Conservation (phyloP, 2,329 filamentous ascomycete species). For the Trichophyton mentagrophytes region DNA sequence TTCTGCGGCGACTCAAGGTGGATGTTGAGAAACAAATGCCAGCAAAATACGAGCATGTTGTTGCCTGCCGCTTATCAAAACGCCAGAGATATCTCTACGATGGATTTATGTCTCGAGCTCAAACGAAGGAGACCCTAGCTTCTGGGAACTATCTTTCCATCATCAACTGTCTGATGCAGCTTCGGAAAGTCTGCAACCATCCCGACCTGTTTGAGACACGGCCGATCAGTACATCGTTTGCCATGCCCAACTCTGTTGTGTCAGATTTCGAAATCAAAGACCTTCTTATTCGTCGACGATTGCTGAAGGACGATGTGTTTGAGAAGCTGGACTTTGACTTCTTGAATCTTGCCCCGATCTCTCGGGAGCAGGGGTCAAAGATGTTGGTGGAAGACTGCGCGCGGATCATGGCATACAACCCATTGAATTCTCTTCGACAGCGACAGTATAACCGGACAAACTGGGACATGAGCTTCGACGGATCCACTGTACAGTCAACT, state of each 20-base stretch:
- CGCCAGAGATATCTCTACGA: conserved; percentile 92
- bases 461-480: conserved; percentile 50
- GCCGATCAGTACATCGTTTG: conserved; percentile 92
- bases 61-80: conserved; percentile 90
- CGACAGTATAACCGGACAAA: conserved; percentile 47
- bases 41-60: conserved; percentile 91
- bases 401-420: conserved; percentile 56
- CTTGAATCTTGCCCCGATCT: conserved; percentile 63
- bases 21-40: conserved; percentile 99
- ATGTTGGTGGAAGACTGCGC: conserved; percentile 42
- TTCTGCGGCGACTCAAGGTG: conserved; percentile 79
- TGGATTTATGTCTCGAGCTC: conserved; percentile 80
- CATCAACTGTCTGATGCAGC: conserved; percentile 95
- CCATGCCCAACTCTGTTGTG: conserved; percentile 67
- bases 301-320: conserved; percentile 52
- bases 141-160: conserved; percentile 96
- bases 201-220: conserved; percentile 93
- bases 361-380: conserved; percentile 52
- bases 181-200: conserved; percentile 96
- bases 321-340: conserved; percentile 58
- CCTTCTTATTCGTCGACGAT: conserved; percentile 50
- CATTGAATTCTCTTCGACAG: conserved; percentile 58
- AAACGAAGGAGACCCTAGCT: conserved; percentile 76
- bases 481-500: conserved; percentile 55
- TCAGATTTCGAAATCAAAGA: conserved; percentile 64